These are phyloP conservation scores for Chaetomium tenue DNA, from an alignment of 495 filamentous ascomycete species.

Conservation along the genomic window DNA sequence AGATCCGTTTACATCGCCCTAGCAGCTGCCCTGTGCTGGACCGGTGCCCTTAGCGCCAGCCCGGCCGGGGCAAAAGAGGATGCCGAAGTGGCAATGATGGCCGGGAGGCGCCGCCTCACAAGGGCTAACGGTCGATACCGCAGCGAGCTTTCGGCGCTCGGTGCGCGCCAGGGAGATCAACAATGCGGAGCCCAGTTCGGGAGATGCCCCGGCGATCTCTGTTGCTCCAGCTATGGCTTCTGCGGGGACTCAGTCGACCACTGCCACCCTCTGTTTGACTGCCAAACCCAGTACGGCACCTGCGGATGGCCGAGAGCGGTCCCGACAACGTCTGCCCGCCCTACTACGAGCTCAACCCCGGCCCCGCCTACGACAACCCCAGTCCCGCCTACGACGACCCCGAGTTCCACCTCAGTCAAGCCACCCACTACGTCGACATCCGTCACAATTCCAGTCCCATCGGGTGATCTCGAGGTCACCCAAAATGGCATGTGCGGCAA, in stretches of 20 bases:
- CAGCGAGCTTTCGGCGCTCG: constrained; percentile 19
- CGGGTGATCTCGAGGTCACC: constrained; percentile 26
- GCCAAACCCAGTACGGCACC: constrained; percentile 47
- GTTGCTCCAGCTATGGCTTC: constrained; percentile 50
- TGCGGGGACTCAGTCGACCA: constrained; percentile 51
- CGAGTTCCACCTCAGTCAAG: not conserved
- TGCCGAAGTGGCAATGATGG: constrained; percentile 5
- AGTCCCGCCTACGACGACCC: constrained; percentile 9
- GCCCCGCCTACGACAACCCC: not conserved
- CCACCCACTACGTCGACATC: constrained; percentile 14
- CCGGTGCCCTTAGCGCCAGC: constrained; percentile 16
- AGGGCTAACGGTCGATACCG: not conserved
- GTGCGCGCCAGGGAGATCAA: constrained; percentile 25
- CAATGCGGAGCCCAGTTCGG: constrained; percentile 28
- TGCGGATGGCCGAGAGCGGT: constrained; percentile 36
- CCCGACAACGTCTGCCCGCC: constrained; percentile 17
- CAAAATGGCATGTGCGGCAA: constrained; percentile 41
- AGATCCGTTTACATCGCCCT: constrained; percentile 29
- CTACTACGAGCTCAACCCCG: constrained; percentile 4
- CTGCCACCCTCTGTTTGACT: constrained; percentile 49
- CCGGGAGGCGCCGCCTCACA: constrained; percentile 8
- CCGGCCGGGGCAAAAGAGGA: not conserved
- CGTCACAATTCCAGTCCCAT: constrained; percentile 15
- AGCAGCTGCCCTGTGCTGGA: constrained; percentile 28
- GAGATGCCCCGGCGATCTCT: constrained; percentile 32